phyloP scores from a whole-genome alignment of 345 rosid genomes.

The Brassica juncea region DNA sequence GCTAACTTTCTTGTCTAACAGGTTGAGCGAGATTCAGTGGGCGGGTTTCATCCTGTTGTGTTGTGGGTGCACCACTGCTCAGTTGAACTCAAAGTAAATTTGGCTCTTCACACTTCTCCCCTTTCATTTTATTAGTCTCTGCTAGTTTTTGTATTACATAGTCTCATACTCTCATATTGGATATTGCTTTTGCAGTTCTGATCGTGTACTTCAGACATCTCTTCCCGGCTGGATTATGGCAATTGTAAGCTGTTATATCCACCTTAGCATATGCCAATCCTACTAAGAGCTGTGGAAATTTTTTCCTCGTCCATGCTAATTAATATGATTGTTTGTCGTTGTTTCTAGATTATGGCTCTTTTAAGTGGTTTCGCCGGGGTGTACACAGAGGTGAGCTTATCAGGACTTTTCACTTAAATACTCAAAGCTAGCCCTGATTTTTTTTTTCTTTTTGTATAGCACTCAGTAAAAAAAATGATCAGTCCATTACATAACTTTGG shows the following conservation, averaged over 20 bases:
- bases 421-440: slow-evolving; percentile 8
- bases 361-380: slow-evolving; percentile 97
- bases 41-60: slow-evolving; percentile 89
- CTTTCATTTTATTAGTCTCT: neutral
- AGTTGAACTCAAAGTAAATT: slow-evolving; percentile 82
- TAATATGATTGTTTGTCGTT: neutral
- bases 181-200: slow-evolving; percentile 64
- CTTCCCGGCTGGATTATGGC: slow-evolving; percentile 96
- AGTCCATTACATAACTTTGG: neutral
- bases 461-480: neutral
- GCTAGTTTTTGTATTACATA: neutral
- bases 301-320: slow-evolving; percentile 7
- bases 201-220: slow-evolving; percentile 90
- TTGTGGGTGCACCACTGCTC: slow-evolving; percentile 98
- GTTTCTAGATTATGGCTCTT: slow-evolving; percentile 87
- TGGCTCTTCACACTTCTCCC: neutral
- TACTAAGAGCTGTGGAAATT: slow-evolving; percentile 2
- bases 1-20: slow-evolving; percentile 37
- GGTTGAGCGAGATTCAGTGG: slow-evolving; percentile 97
- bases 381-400: slow-evolving; percentile 75
- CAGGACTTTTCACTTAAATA: neutral
- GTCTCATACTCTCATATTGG: slow-evolving; percentile 4
- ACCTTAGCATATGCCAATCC: slow-evolving; percentile 14
- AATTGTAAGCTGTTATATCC: slow-evolving; percentile 61
- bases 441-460: neutral